phyloP scores from a whole-genome alignment of 768 basidiomycete genomes.

The Asterophora lycoperdoides region DNA sequence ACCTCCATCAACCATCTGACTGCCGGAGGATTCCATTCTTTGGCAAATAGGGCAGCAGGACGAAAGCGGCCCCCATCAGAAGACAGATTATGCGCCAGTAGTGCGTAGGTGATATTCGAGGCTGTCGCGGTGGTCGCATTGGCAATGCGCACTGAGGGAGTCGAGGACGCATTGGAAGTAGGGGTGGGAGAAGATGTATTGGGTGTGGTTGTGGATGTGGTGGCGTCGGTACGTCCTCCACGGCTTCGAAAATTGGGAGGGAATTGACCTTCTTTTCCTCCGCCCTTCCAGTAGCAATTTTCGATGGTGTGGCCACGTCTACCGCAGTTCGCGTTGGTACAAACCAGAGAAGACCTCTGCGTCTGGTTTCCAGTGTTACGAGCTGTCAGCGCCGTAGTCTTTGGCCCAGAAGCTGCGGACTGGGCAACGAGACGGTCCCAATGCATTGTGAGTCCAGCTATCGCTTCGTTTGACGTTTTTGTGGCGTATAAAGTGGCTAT shows the following conservation, averaged over 20 bases:
- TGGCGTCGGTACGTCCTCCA: neutral
- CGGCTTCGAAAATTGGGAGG: neutral
- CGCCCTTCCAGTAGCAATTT: neutral
- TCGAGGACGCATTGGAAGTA: neutral
- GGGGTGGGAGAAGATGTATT: neutral
- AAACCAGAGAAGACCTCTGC: neutral
- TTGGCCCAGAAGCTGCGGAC: neutral
- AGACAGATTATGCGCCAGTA: neutral
- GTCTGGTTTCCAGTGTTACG: neutral
- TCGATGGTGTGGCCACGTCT: neutral
- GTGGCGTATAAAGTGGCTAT: neutral
- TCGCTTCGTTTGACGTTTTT: neutral
- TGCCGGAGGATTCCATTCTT: too few relatives aligned
- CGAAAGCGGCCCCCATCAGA: neutral
- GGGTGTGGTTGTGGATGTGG: too few relatives aligned
- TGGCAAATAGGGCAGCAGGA: too few relatives aligned
- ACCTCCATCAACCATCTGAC: too few relatives aligned
- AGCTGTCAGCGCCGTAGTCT: neutral
- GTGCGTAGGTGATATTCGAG: neutral
- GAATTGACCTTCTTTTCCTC: neutral
- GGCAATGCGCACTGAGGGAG: neutral
- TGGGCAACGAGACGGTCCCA: neutral
- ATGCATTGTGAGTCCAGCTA: neutral
- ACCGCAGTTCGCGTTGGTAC: neutral
- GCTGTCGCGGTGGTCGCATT: neutral